These are phyloP conservation scores for Chaetothyriales sp. DNA, from an alignment of 2,329 filamentous ascomycete species.

Conservation along the genomic window DNA sequence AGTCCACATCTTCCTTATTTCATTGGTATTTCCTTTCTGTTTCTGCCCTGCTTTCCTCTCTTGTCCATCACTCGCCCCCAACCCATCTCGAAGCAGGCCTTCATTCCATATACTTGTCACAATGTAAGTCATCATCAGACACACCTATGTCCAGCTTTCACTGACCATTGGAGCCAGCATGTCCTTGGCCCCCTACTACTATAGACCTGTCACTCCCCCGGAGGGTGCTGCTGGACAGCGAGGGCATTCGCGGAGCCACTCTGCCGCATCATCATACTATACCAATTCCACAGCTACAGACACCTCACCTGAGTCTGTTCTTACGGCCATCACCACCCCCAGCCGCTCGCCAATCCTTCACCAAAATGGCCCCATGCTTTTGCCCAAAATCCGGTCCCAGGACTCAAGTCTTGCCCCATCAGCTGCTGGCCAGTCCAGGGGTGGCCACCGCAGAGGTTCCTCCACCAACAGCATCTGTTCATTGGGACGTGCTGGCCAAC, in stretches of 20 bases:
- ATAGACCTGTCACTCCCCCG: constrained; percentile 32
- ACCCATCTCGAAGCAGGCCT: constrained; percentile 12
- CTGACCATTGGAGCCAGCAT: constrained; percentile 20
- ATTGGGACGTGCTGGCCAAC: constrained; percentile 9
- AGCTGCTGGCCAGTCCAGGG: constrained; percentile 4
- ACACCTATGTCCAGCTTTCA: constrained; percentile 3
- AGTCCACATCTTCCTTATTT: constrained; percentile 6
- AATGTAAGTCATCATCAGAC: constrained; percentile 9
- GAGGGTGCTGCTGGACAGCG: constrained; percentile 22
- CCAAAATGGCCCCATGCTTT: constrained; percentile 57
- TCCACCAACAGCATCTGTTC: constrained; percentile 35
- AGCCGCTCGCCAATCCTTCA: constrained; percentile 57
- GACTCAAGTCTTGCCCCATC: constrained; percentile 57
- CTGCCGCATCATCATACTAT: constrained; percentile 39
- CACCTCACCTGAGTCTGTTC: constrained; percentile 53
- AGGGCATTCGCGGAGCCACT: constrained; percentile 46
- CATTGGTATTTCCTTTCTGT: constrained; percentile 14
- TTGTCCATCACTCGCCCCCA: constrained; percentile 6
- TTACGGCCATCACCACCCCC: constrained; percentile 55
- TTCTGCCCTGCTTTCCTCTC: constrained; percentile 11
- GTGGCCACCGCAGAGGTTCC: constrained; percentile 16
- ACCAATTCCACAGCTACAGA: constrained; percentile 36
- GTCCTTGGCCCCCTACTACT: constrained; percentile 29
- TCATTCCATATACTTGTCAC: constrained; percentile 9
- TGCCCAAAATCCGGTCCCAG: constrained; percentile 75